Evolutionary conservation across 2,329 filamentous ascomycete genomes (phyloP).

Genomic region (Zelopaecilomyces penicillatus): DNA sequence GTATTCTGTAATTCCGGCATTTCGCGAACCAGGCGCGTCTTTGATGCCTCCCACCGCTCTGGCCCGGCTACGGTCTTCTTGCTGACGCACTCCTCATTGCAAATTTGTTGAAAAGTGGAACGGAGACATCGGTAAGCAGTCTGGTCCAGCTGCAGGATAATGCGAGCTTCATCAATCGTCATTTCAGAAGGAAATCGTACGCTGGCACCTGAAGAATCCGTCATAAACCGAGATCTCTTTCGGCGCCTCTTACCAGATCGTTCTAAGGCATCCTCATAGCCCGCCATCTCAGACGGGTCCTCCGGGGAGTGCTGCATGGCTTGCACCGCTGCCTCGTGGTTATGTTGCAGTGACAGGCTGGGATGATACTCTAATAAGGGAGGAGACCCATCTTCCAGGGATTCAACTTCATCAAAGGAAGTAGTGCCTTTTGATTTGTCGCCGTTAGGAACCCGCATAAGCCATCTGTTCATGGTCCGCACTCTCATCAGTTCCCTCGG

Average conservation of each 20-base stretch:
- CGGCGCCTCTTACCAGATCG: slow-evolving; percentile 40
- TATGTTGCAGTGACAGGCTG: slow-evolving; percentile 1
- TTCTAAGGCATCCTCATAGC: slow-evolving; percentile 1
- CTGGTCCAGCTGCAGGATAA: slow-evolving; percentile 56
- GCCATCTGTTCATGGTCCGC: slow-evolving; percentile 59
- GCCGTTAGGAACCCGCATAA: slow-evolving; percentile 53
- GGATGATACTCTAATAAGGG: slow-evolving; percentile 3
- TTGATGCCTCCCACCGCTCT: slow-evolving; percentile 64
- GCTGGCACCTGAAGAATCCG: slow-evolving; percentile 59
- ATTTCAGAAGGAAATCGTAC: slow-evolving; percentile 76
- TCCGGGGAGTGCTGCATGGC: neutral
- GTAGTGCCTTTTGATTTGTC: slow-evolving; percentile 34
- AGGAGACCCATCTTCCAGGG: slow-evolving; percentile 8
- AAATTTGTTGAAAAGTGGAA: slow-evolving; percentile 61
- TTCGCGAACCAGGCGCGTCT: slow-evolving; percentile 57
- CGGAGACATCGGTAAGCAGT: slow-evolving; percentile 56
- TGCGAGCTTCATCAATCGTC: slow-evolving; percentile 70
- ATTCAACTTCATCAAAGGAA: slow-evolving; percentile 9
- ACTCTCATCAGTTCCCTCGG: slow-evolving; percentile 63
- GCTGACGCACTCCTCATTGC: slow-evolving; percentile 54
- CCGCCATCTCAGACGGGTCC: neutral
- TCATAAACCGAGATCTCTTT: slow-evolving; percentile 58
- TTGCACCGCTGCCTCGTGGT: neutral
- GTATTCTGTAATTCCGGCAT: slow-evolving; percentile 54
- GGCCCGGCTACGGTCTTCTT: slow-evolving; percentile 71